Conservation (phyloP, 2,329 filamentous ascomycete species). For the Hypoxylon rubiginosum region DNA sequence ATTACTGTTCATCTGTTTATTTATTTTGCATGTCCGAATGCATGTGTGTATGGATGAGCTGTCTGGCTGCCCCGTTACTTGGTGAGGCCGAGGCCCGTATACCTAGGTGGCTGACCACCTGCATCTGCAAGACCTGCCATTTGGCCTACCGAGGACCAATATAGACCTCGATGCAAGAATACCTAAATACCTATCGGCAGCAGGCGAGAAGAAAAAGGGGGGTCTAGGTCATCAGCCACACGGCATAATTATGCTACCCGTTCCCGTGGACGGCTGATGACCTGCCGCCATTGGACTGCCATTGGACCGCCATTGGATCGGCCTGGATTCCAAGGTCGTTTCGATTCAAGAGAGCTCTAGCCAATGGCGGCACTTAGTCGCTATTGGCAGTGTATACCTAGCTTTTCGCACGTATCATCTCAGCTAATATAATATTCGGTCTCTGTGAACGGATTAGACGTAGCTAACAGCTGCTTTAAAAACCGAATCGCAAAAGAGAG, state of each 20-base stretch:
- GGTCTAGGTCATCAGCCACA: conserved; percentile 42
- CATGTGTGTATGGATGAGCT: conserved; percentile 33
- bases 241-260: conserved; percentile 19
- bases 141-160: conserved; percentile 36
- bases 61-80: conserved; percentile 18
- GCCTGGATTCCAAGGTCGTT: conserved; percentile 28
- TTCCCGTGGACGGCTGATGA: conserved; percentile 14
- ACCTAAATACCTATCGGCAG: not conserved
- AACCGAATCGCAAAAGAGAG: not conserved
- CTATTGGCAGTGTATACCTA: conserved; percentile 19
- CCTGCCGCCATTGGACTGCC: conserved; percentile 28
- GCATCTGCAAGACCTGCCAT: conserved; percentile 36
- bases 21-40: conserved; percentile 20
- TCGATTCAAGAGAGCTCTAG: conserved; percentile 26
- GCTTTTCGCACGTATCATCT: not conserved
- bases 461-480: not conserved
- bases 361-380: conserved; percentile 32
- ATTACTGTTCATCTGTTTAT: conserved; percentile 31
- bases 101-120: conserved; percentile 33
- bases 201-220: conserved; percentile 6
- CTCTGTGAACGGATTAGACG: conserved; percentile 6
- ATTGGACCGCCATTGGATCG: conserved; percentile 2
- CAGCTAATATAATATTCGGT: conserved; percentile 3
- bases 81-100: conserved; percentile 27
- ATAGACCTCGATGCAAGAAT: not conserved